Base-by-base conservation (phyloP, 2,329 filamentous ascomycete genomes). In the Pyrenochaeta sp. region DNA sequence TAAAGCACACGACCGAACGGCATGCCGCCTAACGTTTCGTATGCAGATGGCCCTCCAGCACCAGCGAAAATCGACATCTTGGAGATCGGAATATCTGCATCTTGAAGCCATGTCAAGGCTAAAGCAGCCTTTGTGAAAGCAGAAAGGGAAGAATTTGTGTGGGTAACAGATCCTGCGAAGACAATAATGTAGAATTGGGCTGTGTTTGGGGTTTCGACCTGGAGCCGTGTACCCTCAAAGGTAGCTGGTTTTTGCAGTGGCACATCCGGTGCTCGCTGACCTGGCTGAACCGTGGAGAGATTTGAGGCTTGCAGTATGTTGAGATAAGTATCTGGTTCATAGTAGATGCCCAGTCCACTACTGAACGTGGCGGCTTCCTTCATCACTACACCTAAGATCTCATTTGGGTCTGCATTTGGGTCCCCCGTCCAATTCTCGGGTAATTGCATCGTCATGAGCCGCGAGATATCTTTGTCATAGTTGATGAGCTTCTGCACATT, bases 261-360 rank as follows among this genome's bases (percentile, higher is more conserved):
- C 6, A 78, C 71, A 55, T 81, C 78, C 4, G 76, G 77, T 4
- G 72, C 75, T 44, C 77, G 67, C 44, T 72, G 68, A 1, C 78
- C 78, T 0, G 77, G 61, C 11, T 45, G 50, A 6, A 75, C 57
- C 1, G 40, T 28, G 1, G 44, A 51, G 4, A 44, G 2, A 11
- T 2, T 10, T 6, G 41, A 23, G 4, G 22, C 30, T 23, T 50
- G 42, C 3, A n/a, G 28, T 7, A 68, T 48, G 21, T 67, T 72
- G n/a, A 74, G 63, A 21, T 64, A 50, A 11, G 63, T 60, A 42
- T 72, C 71, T 14, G 65, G 49, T 21, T 64, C 67, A 27, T 65
- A 67, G 23, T 55, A 69, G 11, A 67, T 66, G 11, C 65, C 65
- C 15, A 72, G 26, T 0, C 67, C 67, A 18, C 57, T 65, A 19